phyloP scores from a whole-genome alignment of 345 rosid species.

The Adansonia digitata region DNA sequence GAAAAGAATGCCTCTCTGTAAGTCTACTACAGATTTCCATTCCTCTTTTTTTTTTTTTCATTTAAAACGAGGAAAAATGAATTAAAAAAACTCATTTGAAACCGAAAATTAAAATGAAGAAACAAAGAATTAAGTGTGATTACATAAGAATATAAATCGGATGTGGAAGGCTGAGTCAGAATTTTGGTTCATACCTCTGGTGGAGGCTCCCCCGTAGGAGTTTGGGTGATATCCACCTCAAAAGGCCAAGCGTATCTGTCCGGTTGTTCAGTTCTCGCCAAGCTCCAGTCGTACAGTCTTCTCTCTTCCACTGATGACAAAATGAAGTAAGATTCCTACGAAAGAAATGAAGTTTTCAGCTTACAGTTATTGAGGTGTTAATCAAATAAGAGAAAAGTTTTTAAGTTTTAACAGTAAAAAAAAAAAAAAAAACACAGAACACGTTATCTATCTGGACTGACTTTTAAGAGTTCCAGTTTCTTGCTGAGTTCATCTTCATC shows the following conservation, averaged over 20 bases:
- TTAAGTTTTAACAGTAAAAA: background rate
- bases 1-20: too few species aligned
- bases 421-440: background rate
- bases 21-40: too few species aligned
- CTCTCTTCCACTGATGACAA: constrained; percentile 67
- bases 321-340: constrained; percentile 65
- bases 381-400: background rate
- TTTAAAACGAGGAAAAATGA: too few species aligned
- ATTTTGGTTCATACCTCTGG: constrained; percentile 35
- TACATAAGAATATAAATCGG: background rate
- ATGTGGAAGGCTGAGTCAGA: background rate
- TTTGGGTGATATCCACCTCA: constrained; percentile 49
- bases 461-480: constrained; percentile 53
- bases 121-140: background rate
- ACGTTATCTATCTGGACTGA: constrained; percentile 15
- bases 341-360: background rate
- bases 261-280: constrained; percentile 55
- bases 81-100: background rate
- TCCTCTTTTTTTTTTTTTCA: too few species aligned
- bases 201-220: constrained; percentile 47
- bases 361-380: background rate
- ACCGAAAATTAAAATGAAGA: too few species aligned
- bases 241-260: constrained; percentile 74
- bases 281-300: constrained; percentile 91
- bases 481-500: constrained; percentile 48